These are phyloP conservation scores for Calonectria multiphialidica DNA, from an alignment of 2,329 filamentous ascomycete species.

Conservation along the genomic window DNA sequence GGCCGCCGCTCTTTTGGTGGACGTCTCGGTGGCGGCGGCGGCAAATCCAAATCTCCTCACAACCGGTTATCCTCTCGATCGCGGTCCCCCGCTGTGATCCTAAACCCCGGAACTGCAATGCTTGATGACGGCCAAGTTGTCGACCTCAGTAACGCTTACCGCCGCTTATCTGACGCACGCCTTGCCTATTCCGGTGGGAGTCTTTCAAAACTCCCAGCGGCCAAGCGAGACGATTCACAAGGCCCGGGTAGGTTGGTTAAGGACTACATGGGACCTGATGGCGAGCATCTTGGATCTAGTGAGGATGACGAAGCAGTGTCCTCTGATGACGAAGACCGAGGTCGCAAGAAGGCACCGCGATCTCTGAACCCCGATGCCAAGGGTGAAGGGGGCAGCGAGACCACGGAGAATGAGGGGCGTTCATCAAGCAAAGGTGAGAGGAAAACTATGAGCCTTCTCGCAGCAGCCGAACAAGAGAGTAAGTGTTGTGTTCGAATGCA, in stretches of 20 bases:
- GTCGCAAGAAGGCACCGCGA: constrained; percentile 67
- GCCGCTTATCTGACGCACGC: constrained; percentile 78
- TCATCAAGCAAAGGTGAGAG: constrained; percentile 52
- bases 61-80: constrained; percentile 57
- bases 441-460: constrained; percentile 72
- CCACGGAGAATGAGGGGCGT: constrained; percentile 48
- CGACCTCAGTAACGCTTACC: constrained; percentile 78
- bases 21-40: constrained; percentile 48
- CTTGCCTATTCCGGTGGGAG: constrained; percentile 73
- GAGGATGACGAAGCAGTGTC: constrained; percentile 75
- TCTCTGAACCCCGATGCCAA: constrained; percentile 56
- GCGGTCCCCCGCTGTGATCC: constrained; percentile 50
- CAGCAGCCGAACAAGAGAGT: constrained; percentile 85
- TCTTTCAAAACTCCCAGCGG: constrained; percentile 70
- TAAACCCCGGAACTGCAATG: constrained; percentile 55
- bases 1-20: constrained; percentile 54
- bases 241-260: constrained; percentile 73
- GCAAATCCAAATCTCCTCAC: constrained; percentile 66
- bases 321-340: constrained; percentile 78
- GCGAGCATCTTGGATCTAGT: constrained; percentile 75
- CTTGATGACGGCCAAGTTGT: constrained; percentile 72
- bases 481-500: constrained; percentile 51
- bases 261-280: constrained; percentile 74
- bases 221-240: constrained; percentile 60
- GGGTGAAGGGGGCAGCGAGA: constrained; percentile 38